These are phyloP conservation scores for Globisporangium megalacanthum DNA, from an alignment of 352 stramenopile species.

Conservation along the genomic window DNA sequence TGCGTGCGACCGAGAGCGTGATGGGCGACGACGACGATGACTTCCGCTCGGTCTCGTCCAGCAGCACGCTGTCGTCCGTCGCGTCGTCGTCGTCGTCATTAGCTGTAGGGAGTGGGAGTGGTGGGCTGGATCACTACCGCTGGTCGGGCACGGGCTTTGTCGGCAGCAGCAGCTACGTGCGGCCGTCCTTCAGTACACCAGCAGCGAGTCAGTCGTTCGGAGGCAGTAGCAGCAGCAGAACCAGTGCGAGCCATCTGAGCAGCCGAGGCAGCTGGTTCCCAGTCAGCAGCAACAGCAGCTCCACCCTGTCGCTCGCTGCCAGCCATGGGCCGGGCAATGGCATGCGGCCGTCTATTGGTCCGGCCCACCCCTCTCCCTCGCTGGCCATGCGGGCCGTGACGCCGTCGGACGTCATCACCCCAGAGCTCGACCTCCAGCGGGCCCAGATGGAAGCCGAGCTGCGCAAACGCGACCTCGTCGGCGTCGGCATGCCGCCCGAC, in stretches of 20 bases:
- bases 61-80: slow-evolving; percentile 56
- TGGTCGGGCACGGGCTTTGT: slow-evolving; percentile 81
- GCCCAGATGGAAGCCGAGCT: slow-evolving; percentile 76
- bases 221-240: too few relatives aligned
- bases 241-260: neutral
- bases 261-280: slow-evolving; percentile 59
- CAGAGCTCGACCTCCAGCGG: slow-evolving; percentile 66
- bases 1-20: slow-evolving; percentile 50
- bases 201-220: slow-evolving; percentile 1
- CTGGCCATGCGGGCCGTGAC: slow-evolving; percentile 49
- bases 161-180: slow-evolving; percentile 51
- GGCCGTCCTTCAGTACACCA: slow-evolving; percentile 17
- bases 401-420: slow-evolving; percentile 58
- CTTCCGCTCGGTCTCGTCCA: slow-evolving; percentile 71
- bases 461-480: slow-evolving; percentile 48
- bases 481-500: slow-evolving; percentile 77
- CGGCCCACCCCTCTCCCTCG: slow-evolving; percentile 16
- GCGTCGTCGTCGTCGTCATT: slow-evolving; percentile 37
- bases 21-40: slow-evolving; percentile 76
- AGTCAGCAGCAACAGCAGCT: slow-evolving; percentile 11
- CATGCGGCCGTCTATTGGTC: slow-evolving; percentile 29
- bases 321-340: slow-evolving; percentile 6
- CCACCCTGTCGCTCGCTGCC: slow-evolving; percentile 2
- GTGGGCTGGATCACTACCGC: slow-evolving; percentile 39
- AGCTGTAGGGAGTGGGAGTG: slow-evolving; percentile 13